Evolutionary conservation across 129 eudicot species (phyloP).

Genomic region (Escallonia herrerae): DNA sequence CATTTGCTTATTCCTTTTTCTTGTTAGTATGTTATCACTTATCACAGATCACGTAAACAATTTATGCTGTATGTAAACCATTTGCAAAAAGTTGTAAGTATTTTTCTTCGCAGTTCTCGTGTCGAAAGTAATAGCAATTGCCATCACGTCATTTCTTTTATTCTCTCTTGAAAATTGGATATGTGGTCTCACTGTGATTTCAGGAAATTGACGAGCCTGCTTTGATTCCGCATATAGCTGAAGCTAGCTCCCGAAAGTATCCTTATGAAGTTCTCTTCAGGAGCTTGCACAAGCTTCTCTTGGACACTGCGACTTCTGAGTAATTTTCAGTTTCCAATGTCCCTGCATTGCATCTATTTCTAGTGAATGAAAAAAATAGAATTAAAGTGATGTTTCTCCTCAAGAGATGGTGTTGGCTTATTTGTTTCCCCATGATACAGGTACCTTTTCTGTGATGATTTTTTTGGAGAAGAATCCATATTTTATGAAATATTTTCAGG

Average conservation of each 20-base stretch:
- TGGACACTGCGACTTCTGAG: slow-evolving; percentile 99
- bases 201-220: slow-evolving; percentile 98
- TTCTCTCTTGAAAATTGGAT: background rate
- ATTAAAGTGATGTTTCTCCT: background rate
- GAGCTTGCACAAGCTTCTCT: slow-evolving; percentile 97
- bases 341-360: background rate
- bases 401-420: background rate
- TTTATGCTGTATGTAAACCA: no score
- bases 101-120: background rate
- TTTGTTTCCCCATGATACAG: slow-evolving; percentile 29
- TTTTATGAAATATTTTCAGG: slow-evolving; percentile 95
- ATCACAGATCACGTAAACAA: no score
- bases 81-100: background rate
- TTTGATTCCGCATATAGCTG: slow-evolving; percentile 96
- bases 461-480: slow-evolving; percentile 90
- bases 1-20: no score
- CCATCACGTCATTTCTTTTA: background rate
- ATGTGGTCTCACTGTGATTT: slow-evolving; percentile 7
- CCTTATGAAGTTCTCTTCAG: slow-evolving; percentile 99
- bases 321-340: slow-evolving; percentile 15
- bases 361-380: background rate
- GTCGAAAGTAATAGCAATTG: background rate
- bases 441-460: slow-evolving; percentile 89
- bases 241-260: slow-evolving; percentile 91
- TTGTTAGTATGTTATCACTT: no score